A percentile compares a stretch with the other conserved stretches of the same genome.
Conservation (phyloP, 1,139 yeast species). For the Protomyces gravidus region DNA sequence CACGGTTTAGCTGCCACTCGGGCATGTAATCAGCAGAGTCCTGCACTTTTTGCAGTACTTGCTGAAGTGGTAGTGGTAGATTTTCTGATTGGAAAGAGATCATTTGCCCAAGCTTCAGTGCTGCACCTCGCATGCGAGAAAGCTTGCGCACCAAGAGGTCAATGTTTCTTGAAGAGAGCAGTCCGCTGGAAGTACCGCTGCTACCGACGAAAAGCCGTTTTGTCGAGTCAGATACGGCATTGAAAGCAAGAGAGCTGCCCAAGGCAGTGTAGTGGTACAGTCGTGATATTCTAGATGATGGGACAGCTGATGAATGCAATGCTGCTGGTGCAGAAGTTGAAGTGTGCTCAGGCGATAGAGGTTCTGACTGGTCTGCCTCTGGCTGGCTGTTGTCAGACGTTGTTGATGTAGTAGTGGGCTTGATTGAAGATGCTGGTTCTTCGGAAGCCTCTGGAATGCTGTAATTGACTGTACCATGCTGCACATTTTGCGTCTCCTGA, state of each 20-base stretch:
- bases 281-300: conserved; percentile 78
- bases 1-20: conserved; percentile 74
- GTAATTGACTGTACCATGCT: background rate
- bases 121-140: conserved; percentile 97
- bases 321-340: too few relatives aligned
- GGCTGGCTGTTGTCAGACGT: too few relatives aligned
- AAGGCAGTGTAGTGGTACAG: conserved; percentile 87
- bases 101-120: conserved; percentile 91
- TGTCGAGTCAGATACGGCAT: conserved; percentile 75
- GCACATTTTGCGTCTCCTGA: background rate
- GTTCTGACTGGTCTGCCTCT: too few relatives aligned
- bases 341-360: background rate
- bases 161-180: conserved; percentile 75
- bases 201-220: conserved; percentile 55
- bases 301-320: conserved; percentile 44
- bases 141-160: conserved; percentile 83
- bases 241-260: conserved; percentile 87
- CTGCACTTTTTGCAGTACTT: conserved; percentile 76
- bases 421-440: background rate
- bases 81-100: conserved; percentile 77
- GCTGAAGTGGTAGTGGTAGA: conserved; percentile 78
- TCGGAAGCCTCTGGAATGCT: background rate
- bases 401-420: too few relatives aligned
- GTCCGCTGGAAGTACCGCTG: conserved; percentile 49
- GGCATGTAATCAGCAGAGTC: conserved; percentile 98